These are phyloP conservation scores for Kokia cookei DNA, from an alignment of 441 rosid genomes.

Conservation along the genomic window DNA sequence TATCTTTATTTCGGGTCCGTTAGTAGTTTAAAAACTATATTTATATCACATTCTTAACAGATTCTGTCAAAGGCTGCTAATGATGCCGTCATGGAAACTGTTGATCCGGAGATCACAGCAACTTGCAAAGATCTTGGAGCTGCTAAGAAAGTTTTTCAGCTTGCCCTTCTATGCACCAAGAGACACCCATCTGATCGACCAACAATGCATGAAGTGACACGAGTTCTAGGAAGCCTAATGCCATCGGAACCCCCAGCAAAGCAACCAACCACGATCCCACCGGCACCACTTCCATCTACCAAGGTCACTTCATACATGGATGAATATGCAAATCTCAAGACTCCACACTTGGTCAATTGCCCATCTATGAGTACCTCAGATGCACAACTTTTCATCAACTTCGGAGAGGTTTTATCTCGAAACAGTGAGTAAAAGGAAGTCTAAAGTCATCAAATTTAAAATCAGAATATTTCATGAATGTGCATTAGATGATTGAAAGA, in stretches of 20 bases:
- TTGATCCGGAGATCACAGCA: conserved; percentile 61
- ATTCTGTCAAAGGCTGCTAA: conserved; percentile 79
- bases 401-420: conserved; percentile 92
- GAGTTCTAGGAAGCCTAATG: conserved; percentile 69
- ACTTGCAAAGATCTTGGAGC: conserved; percentile 79
- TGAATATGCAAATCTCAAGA: conserved; percentile 82
- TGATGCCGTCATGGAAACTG: conserved; percentile 86
- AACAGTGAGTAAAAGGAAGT: conserved; percentile 33
- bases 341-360: conserved; percentile 75
- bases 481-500: background rate
- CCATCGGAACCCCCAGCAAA: conserved; percentile 34
- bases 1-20: background rate
- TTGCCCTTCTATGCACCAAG: conserved; percentile 82
- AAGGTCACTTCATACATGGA: conserved; percentile 61
- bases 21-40: background rate
- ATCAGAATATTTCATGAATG: background rate
- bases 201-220: conserved; percentile 85
- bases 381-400: conserved; percentile 85
- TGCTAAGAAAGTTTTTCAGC: conserved; percentile 86
- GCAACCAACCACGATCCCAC: conserved; percentile 29
- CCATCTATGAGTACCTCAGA: conserved; percentile 96
- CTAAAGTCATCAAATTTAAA: background rate
- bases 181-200: conserved; percentile 80
- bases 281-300: conserved; percentile 27
- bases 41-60: conserved; percentile 23